These are phyloP conservation scores for Kodamaea fungicola DNA, from an alignment of 1,139 yeast species.

Conservation along the genomic window DNA sequence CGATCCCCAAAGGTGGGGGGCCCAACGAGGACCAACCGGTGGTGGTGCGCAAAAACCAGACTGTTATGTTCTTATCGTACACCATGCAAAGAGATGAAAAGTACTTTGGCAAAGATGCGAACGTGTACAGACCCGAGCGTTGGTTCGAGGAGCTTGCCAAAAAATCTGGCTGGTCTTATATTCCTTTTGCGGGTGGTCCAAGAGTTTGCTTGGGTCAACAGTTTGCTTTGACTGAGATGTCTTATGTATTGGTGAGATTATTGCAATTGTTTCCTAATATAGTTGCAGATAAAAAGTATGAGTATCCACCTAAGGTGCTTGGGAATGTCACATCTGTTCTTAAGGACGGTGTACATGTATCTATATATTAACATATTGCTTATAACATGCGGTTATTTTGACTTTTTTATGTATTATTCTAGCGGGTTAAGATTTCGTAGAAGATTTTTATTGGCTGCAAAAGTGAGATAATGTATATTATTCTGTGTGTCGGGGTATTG, in stretches of 20 bases:
- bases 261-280: slow-evolving; percentile 18
- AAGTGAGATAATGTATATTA: too few species aligned
- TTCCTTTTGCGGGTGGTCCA: slow-evolving; percentile 61
- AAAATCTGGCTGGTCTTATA: slow-evolving; percentile 47
- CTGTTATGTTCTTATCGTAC: slow-evolving; percentile 44
- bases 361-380: neutral
- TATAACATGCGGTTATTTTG: too few species aligned
- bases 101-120: slow-evolving; percentile 48
- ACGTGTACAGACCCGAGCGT: slow-evolving; percentile 47
- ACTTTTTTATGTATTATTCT: too few species aligned
- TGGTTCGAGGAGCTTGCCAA: slow-evolving; percentile 38
- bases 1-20: slow-evolving; percentile 53
- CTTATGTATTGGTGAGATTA: slow-evolving; percentile 43
- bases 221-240: slow-evolving; percentile 55
- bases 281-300: slow-evolving; percentile 6
- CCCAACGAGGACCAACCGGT: slow-evolving; percentile 39
- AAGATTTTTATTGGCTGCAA: too few species aligned
- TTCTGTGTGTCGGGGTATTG: too few species aligned
- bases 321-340: neutral
- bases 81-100: slow-evolving; percentile 42
- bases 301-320: slow-evolving; percentile 6
- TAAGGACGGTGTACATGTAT: neutral
- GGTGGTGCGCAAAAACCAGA: slow-evolving; percentile 43
- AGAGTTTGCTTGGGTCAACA: slow-evolving; percentile 60
- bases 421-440: too few species aligned